These are phyloP conservation scores for Lophium mytilinum DNA, from an alignment of 495 filamentous ascomycete species.

Conservation along the genomic window DNA sequence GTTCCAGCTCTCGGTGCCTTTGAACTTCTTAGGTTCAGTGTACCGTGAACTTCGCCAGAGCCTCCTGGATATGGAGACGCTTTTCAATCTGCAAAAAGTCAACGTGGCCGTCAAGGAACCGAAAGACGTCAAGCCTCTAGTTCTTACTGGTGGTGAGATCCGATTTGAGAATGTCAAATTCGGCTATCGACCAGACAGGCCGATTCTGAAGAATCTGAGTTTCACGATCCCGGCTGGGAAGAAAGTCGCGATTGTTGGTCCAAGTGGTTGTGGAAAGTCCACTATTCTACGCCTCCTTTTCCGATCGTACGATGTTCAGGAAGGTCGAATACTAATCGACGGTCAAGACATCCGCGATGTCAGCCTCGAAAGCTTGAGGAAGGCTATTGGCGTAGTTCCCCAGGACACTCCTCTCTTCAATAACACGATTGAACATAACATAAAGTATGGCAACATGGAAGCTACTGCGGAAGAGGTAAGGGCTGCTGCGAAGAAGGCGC, in stretches of 20 bases:
- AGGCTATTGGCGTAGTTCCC: slow-evolving; percentile 87
- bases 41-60: slow-evolving; percentile 95
- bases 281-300: slow-evolving; percentile 86
- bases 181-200: slow-evolving; percentile 78
- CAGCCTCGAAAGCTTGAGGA: slow-evolving; percentile 69
- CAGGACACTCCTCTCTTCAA: slow-evolving; percentile 98
- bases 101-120: slow-evolving; percentile 78
- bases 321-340: slow-evolving; percentile 82
- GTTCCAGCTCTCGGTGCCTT: slow-evolving; percentile 90
- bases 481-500: slow-evolving; percentile 69
- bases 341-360: slow-evolving; percentile 87
- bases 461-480: slow-evolving; percentile 66
- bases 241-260: slow-evolving; percentile 92
- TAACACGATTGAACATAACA: slow-evolving; percentile 89
- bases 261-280: slow-evolving; percentile 92
- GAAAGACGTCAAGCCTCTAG: slow-evolving; percentile 60
- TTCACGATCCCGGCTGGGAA: slow-evolving; percentile 90
- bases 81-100: slow-evolving; percentile 98
- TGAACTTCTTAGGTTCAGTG: slow-evolving; percentile 93
- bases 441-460: slow-evolving; percentile 82
- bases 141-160: slow-evolving; percentile 76
- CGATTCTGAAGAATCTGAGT: slow-evolving; percentile 75
- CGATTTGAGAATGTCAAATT: slow-evolving; percentile 92
- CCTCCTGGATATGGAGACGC: slow-evolving; percentile 92
- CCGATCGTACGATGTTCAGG: slow-evolving; percentile 87